phyloP scores from a whole-genome alignment of 2,329 filamentous ascomycete species.

The Scytalidium sp. region DNA sequence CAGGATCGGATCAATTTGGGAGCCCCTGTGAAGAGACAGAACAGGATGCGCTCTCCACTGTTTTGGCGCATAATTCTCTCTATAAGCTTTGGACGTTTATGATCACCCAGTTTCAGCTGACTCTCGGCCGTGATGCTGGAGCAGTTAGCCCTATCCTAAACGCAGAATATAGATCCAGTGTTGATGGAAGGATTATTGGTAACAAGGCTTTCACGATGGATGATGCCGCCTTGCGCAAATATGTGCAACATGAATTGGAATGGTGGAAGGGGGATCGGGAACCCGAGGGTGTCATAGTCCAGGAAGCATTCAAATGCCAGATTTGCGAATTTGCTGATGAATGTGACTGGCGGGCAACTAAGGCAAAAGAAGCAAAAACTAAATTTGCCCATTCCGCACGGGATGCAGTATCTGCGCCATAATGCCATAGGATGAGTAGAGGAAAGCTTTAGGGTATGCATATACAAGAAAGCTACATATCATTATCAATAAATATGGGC shows the following conservation, averaged over 20 bases:
- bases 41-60: constrained; percentile 32
- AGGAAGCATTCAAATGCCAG: constrained; percentile 86
- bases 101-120: constrained; percentile 52
- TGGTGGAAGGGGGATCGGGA: constrained; percentile 83
- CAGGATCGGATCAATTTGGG: constrained; percentile 25
- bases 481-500: too few species aligned
- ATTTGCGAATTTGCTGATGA: constrained; percentile 78
- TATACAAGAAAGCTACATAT: too few species aligned
- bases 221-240: constrained; percentile 56
- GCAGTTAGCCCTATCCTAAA: constrained; percentile 55
- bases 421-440: too few species aligned
- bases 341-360: constrained; percentile 74
- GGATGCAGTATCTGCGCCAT: too few species aligned
- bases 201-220: constrained; percentile 66
- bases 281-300: constrained; percentile 72
- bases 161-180: constrained; percentile 49
- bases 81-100: constrained; percentile 59
- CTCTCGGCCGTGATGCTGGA: constrained; percentile 45
- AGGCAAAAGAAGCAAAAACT: constrained; percentile 55
- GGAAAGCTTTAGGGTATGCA: too few species aligned
- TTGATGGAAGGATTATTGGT: constrained; percentile 50
- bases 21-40: constrained; percentile 23
- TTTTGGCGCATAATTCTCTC: constrained; percentile 58
- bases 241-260: constrained; percentile 67
- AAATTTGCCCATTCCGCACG: too few species aligned